Evolutionary conservation across 2,329 filamentous ascomycete species (phyloP).

Genomic region (Aspergillus piperis): DNA sequence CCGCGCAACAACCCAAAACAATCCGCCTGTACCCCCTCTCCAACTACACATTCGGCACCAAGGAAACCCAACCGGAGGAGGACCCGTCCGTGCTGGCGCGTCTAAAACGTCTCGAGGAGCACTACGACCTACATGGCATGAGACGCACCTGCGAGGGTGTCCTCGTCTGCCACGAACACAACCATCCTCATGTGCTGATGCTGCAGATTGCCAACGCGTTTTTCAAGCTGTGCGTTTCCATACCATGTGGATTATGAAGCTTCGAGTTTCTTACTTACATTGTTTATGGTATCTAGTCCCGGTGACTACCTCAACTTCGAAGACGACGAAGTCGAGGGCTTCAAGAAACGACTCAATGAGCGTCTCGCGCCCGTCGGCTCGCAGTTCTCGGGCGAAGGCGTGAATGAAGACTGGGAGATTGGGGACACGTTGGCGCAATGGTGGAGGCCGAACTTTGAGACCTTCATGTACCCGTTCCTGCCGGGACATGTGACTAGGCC

Average conservation of each 20-base stretch:
- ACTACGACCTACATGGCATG: slow-evolving; percentile 92
- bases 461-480: slow-evolving; percentile 99
- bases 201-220: slow-evolving; percentile 99
- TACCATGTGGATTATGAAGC: not conserved
- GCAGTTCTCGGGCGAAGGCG: slow-evolving; percentile 76
- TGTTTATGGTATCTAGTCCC: slow-evolving; percentile 54
- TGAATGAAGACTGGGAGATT: slow-evolving; percentile 92
- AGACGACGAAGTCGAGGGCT: slow-evolving; percentile 91
- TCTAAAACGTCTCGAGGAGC: slow-evolving; percentile 90
- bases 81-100: slow-evolving; percentile 93
- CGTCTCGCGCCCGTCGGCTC: slow-evolving; percentile 88
- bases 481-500: slow-evolving; percentile 93
- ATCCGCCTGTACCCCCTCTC: slow-evolving; percentile 92
- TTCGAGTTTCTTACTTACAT: not conserved
- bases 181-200: slow-evolving; percentile 98
- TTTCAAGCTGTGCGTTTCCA: slow-evolving; percentile 76
- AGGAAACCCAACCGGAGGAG: slow-evolving; percentile 97
- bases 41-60: slow-evolving; percentile 98
- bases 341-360: slow-evolving; percentile 90
- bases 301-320: slow-evolving; percentile 87
- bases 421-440: slow-evolving; percentile 95
- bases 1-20: slow-evolving; percentile 82
- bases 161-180: slow-evolving; percentile 97
- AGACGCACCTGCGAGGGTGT: slow-evolving; percentile 95
- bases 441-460: slow-evolving; percentile 99